Percentiles rank a stretch among this genome's conserved stretches.
These are phyloP conservation scores for Gaeumannomyces sp. DNA, from an alignment of 2,329 filamentous ascomycete genomes.

Conservation along the genomic window DNA sequence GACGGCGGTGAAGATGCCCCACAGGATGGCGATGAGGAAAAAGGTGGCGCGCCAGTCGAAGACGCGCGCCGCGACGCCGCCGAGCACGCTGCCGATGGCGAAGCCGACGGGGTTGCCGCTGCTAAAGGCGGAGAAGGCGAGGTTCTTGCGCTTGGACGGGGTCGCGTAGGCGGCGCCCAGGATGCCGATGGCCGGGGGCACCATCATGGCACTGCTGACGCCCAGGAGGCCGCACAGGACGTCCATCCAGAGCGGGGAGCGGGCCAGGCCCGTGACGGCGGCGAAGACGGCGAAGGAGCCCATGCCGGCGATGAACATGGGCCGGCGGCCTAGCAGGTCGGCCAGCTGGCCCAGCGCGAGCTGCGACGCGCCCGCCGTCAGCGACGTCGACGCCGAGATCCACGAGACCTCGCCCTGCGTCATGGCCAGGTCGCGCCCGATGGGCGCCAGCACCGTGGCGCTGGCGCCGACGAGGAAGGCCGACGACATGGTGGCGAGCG, in stretches of 20 bases:
- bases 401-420: constrained; percentile 60
- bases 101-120: constrained; percentile 34
- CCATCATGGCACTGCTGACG: constrained; percentile 55
- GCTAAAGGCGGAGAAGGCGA: constrained; percentile 56
- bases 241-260: constrained; percentile 52
- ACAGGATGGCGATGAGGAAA: constrained; percentile 57
- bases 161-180: constrained; percentile 58
- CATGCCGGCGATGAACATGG: constrained; percentile 54
- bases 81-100: constrained; percentile 45
- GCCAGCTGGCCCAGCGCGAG: constrained; percentile 61
- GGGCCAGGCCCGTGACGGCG: constrained; percentile 53
- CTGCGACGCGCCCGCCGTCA: constrained; percentile 59
- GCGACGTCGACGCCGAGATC: constrained; percentile 58
- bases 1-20: constrained; percentile 50
- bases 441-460: constrained; percentile 56
- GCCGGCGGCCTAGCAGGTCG: constrained; percentile 59
- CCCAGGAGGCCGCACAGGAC: constrained; percentile 59
- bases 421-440: constrained; percentile 55
- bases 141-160: constrained; percentile 57
- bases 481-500: constrained; percentile 59
- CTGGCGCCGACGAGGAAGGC: constrained; percentile 53
- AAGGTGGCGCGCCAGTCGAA: constrained; percentile 60
- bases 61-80: constrained; percentile 54
- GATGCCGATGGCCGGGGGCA: constrained; percentile 58
- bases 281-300: constrained; percentile 50